These are phyloP conservation scores for Candida adriatica DNA, from an alignment of 805 yeast species.

Conservation along the genomic window DNA sequence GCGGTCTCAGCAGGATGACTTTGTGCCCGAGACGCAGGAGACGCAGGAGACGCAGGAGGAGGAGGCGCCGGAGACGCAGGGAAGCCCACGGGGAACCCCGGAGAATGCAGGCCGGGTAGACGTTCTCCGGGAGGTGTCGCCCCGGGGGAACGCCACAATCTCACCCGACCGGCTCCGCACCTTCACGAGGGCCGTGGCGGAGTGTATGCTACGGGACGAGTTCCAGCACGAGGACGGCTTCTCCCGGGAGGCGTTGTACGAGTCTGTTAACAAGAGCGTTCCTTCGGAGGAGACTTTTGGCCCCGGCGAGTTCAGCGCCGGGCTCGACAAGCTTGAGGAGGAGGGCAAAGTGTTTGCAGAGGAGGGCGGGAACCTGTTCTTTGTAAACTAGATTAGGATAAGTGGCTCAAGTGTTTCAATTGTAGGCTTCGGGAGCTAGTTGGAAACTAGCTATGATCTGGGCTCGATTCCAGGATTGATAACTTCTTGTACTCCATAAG, in stretches of 20 bases:
- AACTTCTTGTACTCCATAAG: too few species aligned
- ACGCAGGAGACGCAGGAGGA: slow-evolving; percentile 9
- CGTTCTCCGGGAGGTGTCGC: neutral
- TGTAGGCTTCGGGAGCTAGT: too few species aligned
- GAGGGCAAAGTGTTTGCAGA: slow-evolving; percentile 27
- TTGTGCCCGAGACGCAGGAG: slow-evolving; percentile 9
- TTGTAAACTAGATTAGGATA: too few species aligned
- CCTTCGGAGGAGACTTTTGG: slow-evolving; percentile 31
- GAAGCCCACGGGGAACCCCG: too few species aligned
- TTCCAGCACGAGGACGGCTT: slow-evolving; percentile 27
- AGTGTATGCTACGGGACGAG: slow-evolving; percentile 8
- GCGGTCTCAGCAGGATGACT: slow-evolving; percentile 2
- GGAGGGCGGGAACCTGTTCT: slow-evolving; percentile 19
- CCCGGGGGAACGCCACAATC: slow-evolving; percentile 8
- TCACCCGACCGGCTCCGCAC: slow-evolving; percentile 12
- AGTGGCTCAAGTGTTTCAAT: too few species aligned
- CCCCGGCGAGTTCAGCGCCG: slow-evolving; percentile 30
- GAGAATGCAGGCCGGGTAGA: too few species aligned
- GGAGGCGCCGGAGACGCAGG: slow-evolving; percentile 1
- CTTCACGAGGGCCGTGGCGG: slow-evolving; percentile 7
- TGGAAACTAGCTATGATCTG: too few species aligned
- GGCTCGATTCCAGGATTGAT: too few species aligned
- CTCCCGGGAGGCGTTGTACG: slow-evolving; percentile 23
- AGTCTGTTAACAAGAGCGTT: slow-evolving; percentile 29
- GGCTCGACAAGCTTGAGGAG: slow-evolving; percentile 27